Evolutionary conservation across 176 grass and related monocot genomes (phyloP).

Genomic region (Aegilops sharonensis): DNA sequence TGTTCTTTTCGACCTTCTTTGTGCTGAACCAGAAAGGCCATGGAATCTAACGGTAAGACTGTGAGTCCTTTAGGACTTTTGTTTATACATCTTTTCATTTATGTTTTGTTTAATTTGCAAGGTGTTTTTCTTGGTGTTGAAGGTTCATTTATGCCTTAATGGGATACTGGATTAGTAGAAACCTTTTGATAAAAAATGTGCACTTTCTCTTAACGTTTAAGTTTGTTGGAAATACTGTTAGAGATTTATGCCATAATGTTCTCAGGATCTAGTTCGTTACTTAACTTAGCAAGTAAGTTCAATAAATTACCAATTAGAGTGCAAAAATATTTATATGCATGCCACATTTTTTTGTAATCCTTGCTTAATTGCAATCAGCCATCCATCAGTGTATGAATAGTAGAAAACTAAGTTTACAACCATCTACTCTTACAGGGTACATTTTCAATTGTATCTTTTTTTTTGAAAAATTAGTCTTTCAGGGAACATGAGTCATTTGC

Average conservation of each 20-base stretch:
- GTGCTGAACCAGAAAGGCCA: conserved; percentile 87
- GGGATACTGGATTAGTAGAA: neutral
- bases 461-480: neutral
- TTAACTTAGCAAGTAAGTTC: neutral
- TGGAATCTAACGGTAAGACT: conserved; percentile 91
- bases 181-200: neutral
- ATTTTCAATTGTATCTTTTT: neutral
- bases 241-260: neutral
- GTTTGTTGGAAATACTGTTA: neutral
- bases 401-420: neutral
- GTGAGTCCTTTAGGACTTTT: neutral
- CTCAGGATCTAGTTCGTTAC: neutral
- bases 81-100: neutral
- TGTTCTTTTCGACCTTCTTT: conserved; percentile 94
- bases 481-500: neutral
- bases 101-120: neutral
- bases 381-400: neutral
- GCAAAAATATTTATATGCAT: neutral
- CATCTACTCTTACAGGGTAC: neutral
- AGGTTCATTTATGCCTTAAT: neutral
- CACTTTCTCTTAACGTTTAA: neutral
- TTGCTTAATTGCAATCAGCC: conserved; percentile 3
- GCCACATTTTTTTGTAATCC: neutral
- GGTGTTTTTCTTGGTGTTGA: neutral
- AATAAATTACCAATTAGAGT: neutral